Evolutionary conservation across 768 basidiomycete genomes (phyloP).

Genomic region (Lyophyllum semitale): DNA sequence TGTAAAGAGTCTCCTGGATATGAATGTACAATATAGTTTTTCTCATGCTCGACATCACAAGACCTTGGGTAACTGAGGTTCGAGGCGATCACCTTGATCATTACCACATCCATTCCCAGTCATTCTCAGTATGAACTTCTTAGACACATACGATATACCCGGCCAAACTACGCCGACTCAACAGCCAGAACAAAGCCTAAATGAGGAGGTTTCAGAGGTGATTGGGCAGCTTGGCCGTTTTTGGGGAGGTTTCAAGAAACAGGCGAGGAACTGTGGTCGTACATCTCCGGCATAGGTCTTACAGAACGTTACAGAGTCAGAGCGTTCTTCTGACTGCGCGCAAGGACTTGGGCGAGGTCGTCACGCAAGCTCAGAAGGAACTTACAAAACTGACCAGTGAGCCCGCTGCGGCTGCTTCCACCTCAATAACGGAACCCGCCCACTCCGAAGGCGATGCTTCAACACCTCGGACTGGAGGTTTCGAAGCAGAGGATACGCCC

Average conservation of each 20-base stretch:
- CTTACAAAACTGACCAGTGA: conserved; percentile 57
- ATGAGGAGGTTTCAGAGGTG: conserved; percentile 89
- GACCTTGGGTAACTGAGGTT: neutral
- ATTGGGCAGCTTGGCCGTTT: conserved; percentile 84
- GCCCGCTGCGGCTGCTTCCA: conserved; percentile 14
- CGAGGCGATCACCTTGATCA: neutral
- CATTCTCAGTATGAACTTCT: conserved; percentile 61
- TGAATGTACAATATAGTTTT: conserved; percentile 12
- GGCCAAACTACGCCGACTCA: conserved; percentile 50
- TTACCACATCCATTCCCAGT: neutral
- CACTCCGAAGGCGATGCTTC: conserved; percentile 12
- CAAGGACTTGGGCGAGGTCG: conserved; percentile 72
- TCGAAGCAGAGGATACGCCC: conserved; percentile 11
- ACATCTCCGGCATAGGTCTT: neutral
- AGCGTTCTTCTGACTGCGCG: conserved; percentile 65
- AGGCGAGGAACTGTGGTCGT: conserved; percentile 48
- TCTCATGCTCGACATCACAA: conserved; percentile 6
- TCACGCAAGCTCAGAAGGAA: conserved; percentile 80
- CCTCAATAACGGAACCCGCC: conserved; percentile 20
- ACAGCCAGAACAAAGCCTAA: conserved; percentile 58
- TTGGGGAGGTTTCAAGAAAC: conserved; percentile 91
- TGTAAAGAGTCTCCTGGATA: conserved; percentile 7
- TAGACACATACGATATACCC: conserved; percentile 67
- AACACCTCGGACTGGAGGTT: neutral
- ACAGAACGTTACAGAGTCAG: conserved; percentile 40